phyloP scores from a whole-genome alignment of 306 rosid species.

The Trifolium dubium region DNA sequence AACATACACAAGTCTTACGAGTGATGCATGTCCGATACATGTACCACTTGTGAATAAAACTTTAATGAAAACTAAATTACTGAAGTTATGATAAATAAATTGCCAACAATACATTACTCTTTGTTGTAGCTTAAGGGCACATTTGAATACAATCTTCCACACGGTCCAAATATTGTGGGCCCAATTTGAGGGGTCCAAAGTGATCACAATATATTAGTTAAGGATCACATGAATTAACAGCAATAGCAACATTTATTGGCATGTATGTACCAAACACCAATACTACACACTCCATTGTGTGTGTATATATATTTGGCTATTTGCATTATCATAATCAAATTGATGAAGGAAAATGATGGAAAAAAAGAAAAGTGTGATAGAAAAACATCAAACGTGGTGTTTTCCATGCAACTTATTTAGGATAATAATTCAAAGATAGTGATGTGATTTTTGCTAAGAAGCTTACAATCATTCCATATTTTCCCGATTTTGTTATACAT shows the following conservation, averaged over 20 bases:
- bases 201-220: background rate
- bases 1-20: no score
- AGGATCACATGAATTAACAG: background rate
- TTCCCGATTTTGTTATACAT: conserved; percentile 20
- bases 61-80: no score
- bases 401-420: conserved; percentile 41
- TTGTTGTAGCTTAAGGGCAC: conserved; percentile 30
- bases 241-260: conserved; percentile 32
- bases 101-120: conserved; percentile 5
- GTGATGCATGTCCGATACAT: no score
- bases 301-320: background rate
- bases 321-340: conserved; percentile 33
- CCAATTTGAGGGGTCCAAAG: background rate
- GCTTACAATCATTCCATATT: conserved; percentile 1
- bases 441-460: conserved; percentile 32
- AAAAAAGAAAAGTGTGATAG: conserved; percentile 39
- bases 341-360: background rate
- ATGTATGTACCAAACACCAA: background rate
- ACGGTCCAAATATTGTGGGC: conserved; percentile 30
- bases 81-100: background rate
- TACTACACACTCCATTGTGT: background rate
- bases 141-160: conserved; percentile 22
- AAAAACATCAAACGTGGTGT: conserved; percentile 47
- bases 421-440: conserved; percentile 32
- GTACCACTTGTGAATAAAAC: no score